A percentile compares a stretch with the other conserved stretches of the same genome.
Evolutionary conservation across 140 eudicot species (phyloP).

Genomic region (Erigeron philadelphicus): DNA sequence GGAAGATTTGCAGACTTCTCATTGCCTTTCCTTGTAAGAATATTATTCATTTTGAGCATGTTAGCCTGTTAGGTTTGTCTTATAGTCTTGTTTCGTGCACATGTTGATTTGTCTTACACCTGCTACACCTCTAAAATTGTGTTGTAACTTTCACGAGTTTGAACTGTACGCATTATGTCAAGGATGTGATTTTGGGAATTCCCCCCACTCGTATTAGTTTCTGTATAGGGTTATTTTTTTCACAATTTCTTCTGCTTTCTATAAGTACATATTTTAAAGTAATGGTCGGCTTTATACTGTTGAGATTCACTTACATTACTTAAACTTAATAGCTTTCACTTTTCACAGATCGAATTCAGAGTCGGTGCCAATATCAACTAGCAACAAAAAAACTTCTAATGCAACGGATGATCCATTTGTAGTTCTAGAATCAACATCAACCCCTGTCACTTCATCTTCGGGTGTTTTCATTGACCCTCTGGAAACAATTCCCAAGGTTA

Average conservation of each 20-base stretch:
- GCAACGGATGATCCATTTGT: conserved; percentile 65
- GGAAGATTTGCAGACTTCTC: neutral
- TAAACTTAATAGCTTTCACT: neutral
- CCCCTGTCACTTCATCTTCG: conserved; percentile 42
- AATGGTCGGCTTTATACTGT: neutral
- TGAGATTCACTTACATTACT: neutral
- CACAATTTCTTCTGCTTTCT: neutral
- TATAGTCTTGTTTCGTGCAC: neutral
- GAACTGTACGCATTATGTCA: neutral
- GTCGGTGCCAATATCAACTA: conserved; percentile 36
- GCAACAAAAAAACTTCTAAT: conserved; percentile 37
- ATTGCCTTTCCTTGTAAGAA: neutral
- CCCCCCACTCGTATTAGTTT: neutral
- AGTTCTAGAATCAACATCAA: conserved; percentile 52
- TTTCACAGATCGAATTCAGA: conserved; percentile 47
- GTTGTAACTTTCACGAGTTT: neutral
- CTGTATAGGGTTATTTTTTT: neutral
- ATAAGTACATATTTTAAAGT: neutral
- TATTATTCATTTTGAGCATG: neutral
- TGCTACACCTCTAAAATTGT: neutral
- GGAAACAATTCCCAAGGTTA: conserved; percentile 46
- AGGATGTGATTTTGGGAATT: neutral
- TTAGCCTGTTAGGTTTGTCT: neutral
- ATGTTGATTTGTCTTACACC: neutral
- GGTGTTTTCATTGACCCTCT: conserved; percentile 53